These are phyloP conservation scores for Suillus plorans DNA, from an alignment of 768 basidiomycete species.

Conservation along the genomic window DNA sequence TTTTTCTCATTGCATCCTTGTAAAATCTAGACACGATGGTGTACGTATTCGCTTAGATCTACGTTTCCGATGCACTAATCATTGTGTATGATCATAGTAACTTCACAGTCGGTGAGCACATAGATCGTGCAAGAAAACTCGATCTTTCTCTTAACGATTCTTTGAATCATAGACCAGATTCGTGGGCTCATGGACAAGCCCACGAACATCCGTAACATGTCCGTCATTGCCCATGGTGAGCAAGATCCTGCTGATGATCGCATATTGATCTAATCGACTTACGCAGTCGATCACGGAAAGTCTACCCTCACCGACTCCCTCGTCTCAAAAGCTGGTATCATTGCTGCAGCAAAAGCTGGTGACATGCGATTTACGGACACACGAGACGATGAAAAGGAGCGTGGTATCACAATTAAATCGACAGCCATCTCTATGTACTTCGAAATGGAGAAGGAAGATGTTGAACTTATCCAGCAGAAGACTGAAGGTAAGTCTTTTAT, in stretches of 20 bases:
- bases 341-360: slow-evolving; percentile 91
- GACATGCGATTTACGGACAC: slow-evolving; percentile 98
- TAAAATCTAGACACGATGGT: slow-evolving; percentile 72
- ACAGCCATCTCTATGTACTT: slow-evolving; percentile 99
- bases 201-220: slow-evolving; percentile 95
- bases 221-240: slow-evolving; percentile 88
- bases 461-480: slow-evolving; percentile 87
- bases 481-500: slow-evolving; percentile 64
- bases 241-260: slow-evolving; percentile 16
- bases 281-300: slow-evolving; percentile 97
- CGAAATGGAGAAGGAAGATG: slow-evolving; percentile 87
- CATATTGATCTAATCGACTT: slow-evolving; percentile 19
- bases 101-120: slow-evolving; percentile 79
- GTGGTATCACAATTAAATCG: slow-evolving; percentile 99
- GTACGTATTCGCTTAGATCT: slow-evolving; percentile 48
- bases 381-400: slow-evolving; percentile 97
- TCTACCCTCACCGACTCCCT: slow-evolving; percentile 99
- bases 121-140: background rate
- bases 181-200: slow-evolving; percentile 85
- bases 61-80: slow-evolving; percentile 27
- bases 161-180: slow-evolving; percentile 65
- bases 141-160: background rate
- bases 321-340: slow-evolving; percentile 99
- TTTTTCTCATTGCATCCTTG: slow-evolving; percentile 19
- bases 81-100: slow-evolving; percentile 52